These are phyloP conservation scores for Neocucurbitaria cava DNA, from an alignment of 2,329 filamentous ascomycete genomes.

Conservation along the genomic window DNA sequence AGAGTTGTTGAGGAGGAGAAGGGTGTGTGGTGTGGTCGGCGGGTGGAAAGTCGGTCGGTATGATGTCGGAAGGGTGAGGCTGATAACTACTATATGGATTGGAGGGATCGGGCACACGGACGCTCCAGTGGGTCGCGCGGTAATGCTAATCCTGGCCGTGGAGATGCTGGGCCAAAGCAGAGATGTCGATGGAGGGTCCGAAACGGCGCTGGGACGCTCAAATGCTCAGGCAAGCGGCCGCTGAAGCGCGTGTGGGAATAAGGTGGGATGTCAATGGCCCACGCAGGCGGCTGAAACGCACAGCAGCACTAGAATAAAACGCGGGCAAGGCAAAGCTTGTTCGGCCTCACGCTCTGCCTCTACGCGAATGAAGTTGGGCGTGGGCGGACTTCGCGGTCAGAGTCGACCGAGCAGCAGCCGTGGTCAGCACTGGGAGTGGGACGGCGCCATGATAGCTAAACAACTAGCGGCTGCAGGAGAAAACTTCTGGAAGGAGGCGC, in stretches of 20 bases:
- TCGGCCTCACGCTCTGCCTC: constrained; percentile 14
- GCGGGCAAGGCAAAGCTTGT: constrained; percentile 31
- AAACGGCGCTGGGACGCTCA: constrained; percentile 16
- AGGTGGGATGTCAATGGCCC: constrained; percentile 7
- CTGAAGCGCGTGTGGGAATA: constrained; percentile 9
- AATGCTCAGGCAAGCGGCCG: constrained; percentile 10
- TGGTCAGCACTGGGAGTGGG: constrained; percentile 1
- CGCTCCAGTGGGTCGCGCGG: constrained; percentile 15
- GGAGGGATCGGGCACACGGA: constrained; percentile 23
- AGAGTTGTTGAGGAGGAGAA: constrained; percentile 10
- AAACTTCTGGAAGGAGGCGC: constrained; percentile 29
- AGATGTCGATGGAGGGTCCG: constrained; percentile 14
- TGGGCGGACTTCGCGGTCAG: constrained; percentile 12
- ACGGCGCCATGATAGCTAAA: background rate
- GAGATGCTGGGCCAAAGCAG: constrained; percentile 8
- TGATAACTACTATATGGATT: too few species aligned
- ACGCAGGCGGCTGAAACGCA: constrained; percentile 21
- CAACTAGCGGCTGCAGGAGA: constrained; percentile 15
- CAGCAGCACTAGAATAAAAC: constrained; percentile 33
- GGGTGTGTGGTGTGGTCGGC: constrained; percentile 18
- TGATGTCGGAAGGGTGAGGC: constrained; percentile 29
- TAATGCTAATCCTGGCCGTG: constrained; percentile 8
- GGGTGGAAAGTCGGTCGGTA: constrained; percentile 19
- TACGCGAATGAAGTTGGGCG: constrained; percentile 11
- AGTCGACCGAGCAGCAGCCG: constrained; percentile 12